Evolutionary conservation across 2,329 filamentous ascomycete genomes (phyloP), one percentile per base, ranked within the genome.

Genomic region (Colletotrichum tamarilloi): DNA sequence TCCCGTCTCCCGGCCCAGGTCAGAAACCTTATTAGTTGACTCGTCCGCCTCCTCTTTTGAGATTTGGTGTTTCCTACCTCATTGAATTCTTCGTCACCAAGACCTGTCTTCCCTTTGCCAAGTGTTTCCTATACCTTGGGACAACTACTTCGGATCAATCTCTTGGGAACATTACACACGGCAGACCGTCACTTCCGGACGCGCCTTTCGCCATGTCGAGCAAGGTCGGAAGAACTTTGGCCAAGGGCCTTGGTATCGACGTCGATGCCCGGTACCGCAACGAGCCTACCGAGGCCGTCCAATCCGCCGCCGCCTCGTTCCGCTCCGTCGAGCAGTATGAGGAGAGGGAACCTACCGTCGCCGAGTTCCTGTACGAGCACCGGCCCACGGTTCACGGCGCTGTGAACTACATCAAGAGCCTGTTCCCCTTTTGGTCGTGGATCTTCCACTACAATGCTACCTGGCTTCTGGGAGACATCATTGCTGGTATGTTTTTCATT

Each of bases 391-490:
- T 73, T n/a, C 77, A 73, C 1, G 79, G 79, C 7, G 67, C 82
- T 8, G 77, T 73, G 7, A 68, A 67, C 46, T 87, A 87, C 73
- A 46, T 86, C 63, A 80, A 78, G 70, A 81, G 80, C 73, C 78
- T 88, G 22, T 88, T 88, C 74, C 87, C 87, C 2, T 88, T 87
- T 76, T 77, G 84, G 71, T 81, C 80, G 16, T 88, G 87, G 87
- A 86, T 88, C 67, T 83, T 83, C 75, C 87, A 75, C 55, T 75
- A 75, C 58, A 75, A 75, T 19, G 46, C 57, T 26, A 74, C 73
- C 19, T 75, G 74, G 74, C 69, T 75, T 22, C 35, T 75, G 22
- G 74, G 74, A 55, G 74, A 75, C 56, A 65, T 75, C 8, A 73
- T 75, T 28, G 74, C 74, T 11, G 65, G 73, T 75, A 62, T 7